phyloP scores from a whole-genome alignment of 495 filamentous ascomycete species.

The Glarea lozoyensis region DNA sequence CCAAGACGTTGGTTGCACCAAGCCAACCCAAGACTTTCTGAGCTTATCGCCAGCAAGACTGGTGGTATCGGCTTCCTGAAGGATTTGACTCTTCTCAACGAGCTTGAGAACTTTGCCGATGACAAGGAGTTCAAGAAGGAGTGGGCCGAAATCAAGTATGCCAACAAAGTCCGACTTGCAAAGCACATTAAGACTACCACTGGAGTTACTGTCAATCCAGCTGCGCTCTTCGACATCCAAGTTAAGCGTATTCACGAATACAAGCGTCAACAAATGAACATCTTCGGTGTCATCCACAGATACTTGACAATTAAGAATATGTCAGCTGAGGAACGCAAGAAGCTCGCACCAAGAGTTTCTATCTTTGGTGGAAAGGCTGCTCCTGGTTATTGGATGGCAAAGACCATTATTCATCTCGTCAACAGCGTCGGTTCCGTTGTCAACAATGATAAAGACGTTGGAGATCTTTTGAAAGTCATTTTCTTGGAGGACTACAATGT shows the following conservation, averaged over 20 bases:
- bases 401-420: conserved; percentile 95
- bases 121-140: conserved; percentile 86
- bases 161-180: conserved; percentile 65
- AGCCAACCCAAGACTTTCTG: conserved; percentile 87
- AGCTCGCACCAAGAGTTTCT: conserved; percentile 82
- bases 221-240: conserved; percentile 89
- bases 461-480: conserved; percentile 91
- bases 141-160: conserved; percentile 81
- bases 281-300: conserved; percentile 94
- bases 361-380: conserved; percentile 98
- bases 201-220: conserved; percentile 74
- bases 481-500: conserved; percentile 99
- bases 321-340: conserved; percentile 77
- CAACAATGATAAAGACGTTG: conserved; percentile 85
- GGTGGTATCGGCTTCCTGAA: conserved; percentile 78
- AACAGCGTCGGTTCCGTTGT: conserved; percentile 87
- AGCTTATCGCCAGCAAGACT: conserved; percentile 81
- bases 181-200: conserved; percentile 78
- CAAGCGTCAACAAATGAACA: conserved; percentile 98
- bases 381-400: conserved; percentile 99
- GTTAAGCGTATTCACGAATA: conserved; percentile 99
- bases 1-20: conserved; percentile 95
- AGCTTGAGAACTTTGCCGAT: conserved; percentile 69
- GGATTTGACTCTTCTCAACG: conserved; percentile 75
- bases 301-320: conserved; percentile 85